phyloP scores from a whole-genome alignment of 495 filamentous ascomycete species.

The Glarea lozoyensis region DNA sequence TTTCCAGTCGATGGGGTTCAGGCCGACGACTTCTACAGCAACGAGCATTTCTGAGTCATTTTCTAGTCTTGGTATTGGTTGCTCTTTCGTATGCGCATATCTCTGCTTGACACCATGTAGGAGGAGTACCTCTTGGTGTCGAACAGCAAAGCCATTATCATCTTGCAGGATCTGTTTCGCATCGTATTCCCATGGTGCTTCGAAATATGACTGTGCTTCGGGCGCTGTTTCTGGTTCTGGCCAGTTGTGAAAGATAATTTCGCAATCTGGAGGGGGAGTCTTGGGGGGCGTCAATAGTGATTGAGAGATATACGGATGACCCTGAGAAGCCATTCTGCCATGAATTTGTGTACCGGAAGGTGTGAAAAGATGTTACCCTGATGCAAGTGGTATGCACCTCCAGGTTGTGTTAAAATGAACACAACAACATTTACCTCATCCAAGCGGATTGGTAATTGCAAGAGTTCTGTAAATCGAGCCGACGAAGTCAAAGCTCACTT shows the following conservation, averaged over 20 bases:
- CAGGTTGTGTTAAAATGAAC: no score
- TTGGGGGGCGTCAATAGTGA: conserved; percentile 8
- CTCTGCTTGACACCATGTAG: conserved; percentile 33
- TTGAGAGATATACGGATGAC: conserved; percentile 9
- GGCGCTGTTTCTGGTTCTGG: conserved; percentile 11
- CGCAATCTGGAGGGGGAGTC: conserved; percentile 2
- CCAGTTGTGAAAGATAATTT: conserved; percentile 5
- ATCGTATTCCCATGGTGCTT: background rate
- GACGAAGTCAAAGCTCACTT: no score
- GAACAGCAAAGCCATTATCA: conserved; percentile 5
- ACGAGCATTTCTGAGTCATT: conserved; percentile 46
- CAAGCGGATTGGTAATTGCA: no score
- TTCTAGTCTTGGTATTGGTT: conserved; percentile 37
- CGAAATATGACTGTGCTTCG: background rate
- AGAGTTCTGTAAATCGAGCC: no score
- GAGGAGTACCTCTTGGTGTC: conserved; percentile 32
- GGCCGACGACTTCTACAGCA: conserved; percentile 47
- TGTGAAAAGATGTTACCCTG: background rate
- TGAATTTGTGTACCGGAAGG: no score
- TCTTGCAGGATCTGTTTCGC: background rate
- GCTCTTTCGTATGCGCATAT: conserved; percentile 32
- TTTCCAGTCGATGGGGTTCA: conserved; percentile 72
- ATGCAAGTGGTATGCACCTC: no score
- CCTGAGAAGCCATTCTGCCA: background rate
- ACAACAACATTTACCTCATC: no score